Conservation (phyloP, 108 stramenopile species). For the Epithemia pelagica region DNA sequence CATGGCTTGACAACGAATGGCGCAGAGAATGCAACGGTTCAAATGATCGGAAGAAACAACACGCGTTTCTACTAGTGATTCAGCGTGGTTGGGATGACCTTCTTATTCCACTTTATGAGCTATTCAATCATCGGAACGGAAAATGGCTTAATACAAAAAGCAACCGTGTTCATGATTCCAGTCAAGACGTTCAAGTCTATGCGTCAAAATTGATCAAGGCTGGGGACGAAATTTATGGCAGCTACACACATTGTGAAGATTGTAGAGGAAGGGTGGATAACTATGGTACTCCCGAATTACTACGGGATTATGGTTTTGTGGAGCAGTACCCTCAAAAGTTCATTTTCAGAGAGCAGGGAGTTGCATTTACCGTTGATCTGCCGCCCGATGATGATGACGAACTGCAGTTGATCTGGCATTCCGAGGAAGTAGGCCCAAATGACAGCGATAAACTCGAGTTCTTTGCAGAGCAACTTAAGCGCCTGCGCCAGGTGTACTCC, state of each 20-base stretch:
- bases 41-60: not conserved
- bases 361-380: conserved; percentile 2
- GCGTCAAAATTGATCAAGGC: conserved; percentile 33
- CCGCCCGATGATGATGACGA: not conserved
- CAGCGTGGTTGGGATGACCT: conserved; percentile 54
- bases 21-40: conserved; percentile 20
- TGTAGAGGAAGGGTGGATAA: not conserved
- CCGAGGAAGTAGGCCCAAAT: not conserved
- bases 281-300: conserved; percentile 51
- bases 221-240: conserved; percentile 58
- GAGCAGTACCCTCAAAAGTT: conserved; percentile 70
- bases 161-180: not conserved
- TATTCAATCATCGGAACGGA: conserved; percentile 47
- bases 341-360: conserved; percentile 25
- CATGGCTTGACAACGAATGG: conserved; percentile 20
- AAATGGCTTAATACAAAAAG: conserved; percentile 21
- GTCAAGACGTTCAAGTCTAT: conserved; percentile 14
- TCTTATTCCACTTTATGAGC: conserved; percentile 60
- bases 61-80: conserved; percentile 40
- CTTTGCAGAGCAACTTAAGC: not conserved
- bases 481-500: not conserved
- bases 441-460: not conserved
- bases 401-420: not conserved
- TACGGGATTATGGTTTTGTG: conserved; percentile 73
- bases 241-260: conserved; percentile 45